phyloP scores from a whole-genome alignment of 1,139 yeast genomes.

The Diutina pseudorugosa region DNA sequence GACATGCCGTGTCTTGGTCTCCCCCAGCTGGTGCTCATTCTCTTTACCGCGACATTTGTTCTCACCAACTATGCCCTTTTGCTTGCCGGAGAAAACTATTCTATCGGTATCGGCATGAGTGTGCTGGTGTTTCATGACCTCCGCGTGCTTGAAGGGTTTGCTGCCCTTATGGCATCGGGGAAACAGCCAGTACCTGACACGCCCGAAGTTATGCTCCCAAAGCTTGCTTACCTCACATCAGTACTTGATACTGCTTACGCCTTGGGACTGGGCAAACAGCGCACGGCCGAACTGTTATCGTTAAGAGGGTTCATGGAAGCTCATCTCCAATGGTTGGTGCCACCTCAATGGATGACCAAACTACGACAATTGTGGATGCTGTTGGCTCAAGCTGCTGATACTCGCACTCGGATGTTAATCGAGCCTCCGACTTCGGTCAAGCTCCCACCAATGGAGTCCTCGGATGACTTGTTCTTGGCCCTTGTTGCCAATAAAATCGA shows the following conservation, averaged over 20 bases:
- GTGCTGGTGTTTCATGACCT: conserved; percentile 49
- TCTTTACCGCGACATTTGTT: conserved; percentile 34
- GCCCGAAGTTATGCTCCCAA: conserved; percentile 24
- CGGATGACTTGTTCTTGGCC: conserved; percentile 11
- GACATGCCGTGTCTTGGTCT: conserved; percentile 12
- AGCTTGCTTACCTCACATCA: conserved; percentile 35
- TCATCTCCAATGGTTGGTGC: background rate
- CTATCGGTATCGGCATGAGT: conserved; percentile 42
- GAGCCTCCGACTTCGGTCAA: background rate
- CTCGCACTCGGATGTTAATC: background rate
- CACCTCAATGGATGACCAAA: background rate
- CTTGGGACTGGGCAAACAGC: conserved; percentile 45
- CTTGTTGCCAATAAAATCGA: conserved; percentile 19
- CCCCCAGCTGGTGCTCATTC: conserved; percentile 21
- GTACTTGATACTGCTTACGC: conserved; percentile 45
- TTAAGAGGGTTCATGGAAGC: conserved; percentile 11
- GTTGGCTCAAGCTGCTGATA: background rate
- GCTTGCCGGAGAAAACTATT: conserved; percentile 45
- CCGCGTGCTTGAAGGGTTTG: conserved; percentile 28
- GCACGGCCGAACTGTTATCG: conserved; percentile 13
- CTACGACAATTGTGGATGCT: background rate
- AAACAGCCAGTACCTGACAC: conserved; percentile 15
- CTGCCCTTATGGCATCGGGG: conserved; percentile 15
- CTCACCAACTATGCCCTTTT: conserved; percentile 44
- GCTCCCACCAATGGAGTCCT: background rate